A percentile compares a stretch with the other conserved stretches of the same genome.
Evolutionary conservation across 192 early-diverging fungal genomes (phyloP).

Genomic region (Linnemannia schmuckeri): DNA sequence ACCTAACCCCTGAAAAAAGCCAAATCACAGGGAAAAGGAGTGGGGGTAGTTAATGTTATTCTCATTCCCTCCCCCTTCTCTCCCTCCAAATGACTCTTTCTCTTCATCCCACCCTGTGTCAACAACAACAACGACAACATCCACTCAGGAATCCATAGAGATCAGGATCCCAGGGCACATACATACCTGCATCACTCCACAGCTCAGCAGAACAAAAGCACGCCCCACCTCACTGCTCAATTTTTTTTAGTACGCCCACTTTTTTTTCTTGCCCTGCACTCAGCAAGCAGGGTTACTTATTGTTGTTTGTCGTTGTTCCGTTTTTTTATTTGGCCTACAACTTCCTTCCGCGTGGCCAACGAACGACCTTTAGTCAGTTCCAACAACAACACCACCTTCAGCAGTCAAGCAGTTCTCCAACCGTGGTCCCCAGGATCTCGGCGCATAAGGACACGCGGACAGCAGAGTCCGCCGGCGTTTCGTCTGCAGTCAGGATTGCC

Average conservation of each 20-base stretch:
- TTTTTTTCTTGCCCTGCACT: neutral
- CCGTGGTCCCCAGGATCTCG: slow-evolving; percentile 5
- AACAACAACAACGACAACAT: neutral
- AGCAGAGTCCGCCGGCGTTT: neutral
- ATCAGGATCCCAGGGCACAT: neutral
- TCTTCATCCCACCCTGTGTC: neutral
- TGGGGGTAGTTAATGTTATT: neutral
- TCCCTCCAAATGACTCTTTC: neutral
- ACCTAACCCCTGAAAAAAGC: neutral
- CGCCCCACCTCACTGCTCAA: neutral
- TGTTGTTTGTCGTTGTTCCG: neutral
- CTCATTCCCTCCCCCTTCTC: neutral
- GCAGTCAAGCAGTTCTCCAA: neutral
- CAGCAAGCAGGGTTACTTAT: neutral
- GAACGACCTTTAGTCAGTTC: neutral
- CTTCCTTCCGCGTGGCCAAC: neutral
- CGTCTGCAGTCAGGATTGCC: neutral
- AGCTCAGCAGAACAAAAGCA: neutral
- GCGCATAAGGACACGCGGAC: neutral
- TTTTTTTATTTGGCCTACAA: neutral
- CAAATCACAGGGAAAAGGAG: neutral
- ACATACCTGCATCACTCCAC: neutral
- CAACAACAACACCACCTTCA: neutral
- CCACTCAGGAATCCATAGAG: neutral
- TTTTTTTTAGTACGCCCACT: neutral